A percentile compares a stretch with the other conserved stretches of the same genome.
These are phyloP conservation scores for Carex scoparia DNA, from an alignment of 176 grass and related monocot genomes.

Conservation along the genomic window DNA sequence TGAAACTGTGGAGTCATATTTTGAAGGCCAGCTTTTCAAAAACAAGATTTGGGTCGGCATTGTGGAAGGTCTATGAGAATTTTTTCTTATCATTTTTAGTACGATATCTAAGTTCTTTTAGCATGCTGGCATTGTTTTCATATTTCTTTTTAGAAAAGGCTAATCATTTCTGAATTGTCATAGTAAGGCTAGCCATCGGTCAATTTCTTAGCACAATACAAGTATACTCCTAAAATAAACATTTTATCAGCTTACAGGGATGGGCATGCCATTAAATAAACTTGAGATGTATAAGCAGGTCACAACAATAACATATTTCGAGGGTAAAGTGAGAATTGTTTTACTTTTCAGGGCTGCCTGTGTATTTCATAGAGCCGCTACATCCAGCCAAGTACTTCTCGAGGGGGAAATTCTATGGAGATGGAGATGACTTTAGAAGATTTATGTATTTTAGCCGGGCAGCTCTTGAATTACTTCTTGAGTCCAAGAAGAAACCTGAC, in stretches of 20 bases:
- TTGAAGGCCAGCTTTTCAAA: constrained; percentile 67
- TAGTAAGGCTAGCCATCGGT: background rate
- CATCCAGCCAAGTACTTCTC: constrained; percentile 87
- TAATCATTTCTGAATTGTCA: background rate
- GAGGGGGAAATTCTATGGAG: constrained; percentile 85
- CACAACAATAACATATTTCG: background rate
- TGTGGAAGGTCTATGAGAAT: constrained; percentile 57
- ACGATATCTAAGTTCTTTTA: background rate
- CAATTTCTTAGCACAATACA: background rate
- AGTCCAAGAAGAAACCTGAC: constrained; percentile 77
- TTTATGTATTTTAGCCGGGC: constrained; percentile 89
- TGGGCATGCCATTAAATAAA: background rate
- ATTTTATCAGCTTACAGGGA: background rate
- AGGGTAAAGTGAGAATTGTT: background rate
- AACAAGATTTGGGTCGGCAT: constrained; percentile 99
- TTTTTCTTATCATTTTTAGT: background rate
- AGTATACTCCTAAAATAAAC: background rate
- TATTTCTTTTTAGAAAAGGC: too few relatives aligned
- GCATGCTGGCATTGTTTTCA: background rate
- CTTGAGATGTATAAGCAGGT: background rate
- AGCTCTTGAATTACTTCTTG: constrained; percentile 75
- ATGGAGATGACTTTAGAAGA: constrained; percentile 90
- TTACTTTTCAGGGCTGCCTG: constrained; percentile 64
- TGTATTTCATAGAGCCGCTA: constrained; percentile 93
- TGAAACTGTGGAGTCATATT: constrained; percentile 71